Percentiles rank a stretch among this genome's conserved stretches.
These are phyloP conservation scores for Clitopilus passeckerianus DNA, from an alignment of 768 basidiomycete species.

Conservation along the genomic window DNA sequence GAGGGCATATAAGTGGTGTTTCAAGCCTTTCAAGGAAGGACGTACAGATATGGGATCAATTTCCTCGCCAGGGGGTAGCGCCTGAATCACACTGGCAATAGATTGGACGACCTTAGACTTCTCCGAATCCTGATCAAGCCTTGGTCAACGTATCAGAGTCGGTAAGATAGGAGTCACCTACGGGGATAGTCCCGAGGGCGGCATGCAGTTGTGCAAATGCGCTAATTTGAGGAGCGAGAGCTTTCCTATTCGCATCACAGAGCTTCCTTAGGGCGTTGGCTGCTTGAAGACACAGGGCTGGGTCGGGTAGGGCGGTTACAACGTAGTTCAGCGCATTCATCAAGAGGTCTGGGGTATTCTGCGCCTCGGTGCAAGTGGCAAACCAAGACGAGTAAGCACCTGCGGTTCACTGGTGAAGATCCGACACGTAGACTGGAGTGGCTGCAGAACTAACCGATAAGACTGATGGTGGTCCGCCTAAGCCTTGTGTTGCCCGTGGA, in stretches of 20 bases:
- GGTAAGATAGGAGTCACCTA: slow-evolving; percentile 26
- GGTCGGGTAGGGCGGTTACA: slow-evolving; percentile 64
- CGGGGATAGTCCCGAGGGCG: slow-evolving; percentile 67
- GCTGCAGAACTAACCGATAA: slow-evolving; percentile 58
- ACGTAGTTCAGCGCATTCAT: slow-evolving; percentile 67
- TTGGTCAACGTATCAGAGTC: background rate
- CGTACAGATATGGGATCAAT: slow-evolving; percentile 72
- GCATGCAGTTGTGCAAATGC: slow-evolving; percentile 85
- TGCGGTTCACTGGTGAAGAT: slow-evolving; percentile 17
- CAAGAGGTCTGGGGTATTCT: slow-evolving; percentile 38
- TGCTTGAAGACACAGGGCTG: slow-evolving; percentile 59
- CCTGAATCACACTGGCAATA: slow-evolving; percentile 91
- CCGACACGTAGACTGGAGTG: background rate
- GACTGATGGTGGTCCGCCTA: slow-evolving; percentile 64
- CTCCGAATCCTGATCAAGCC: slow-evolving; percentile 60
- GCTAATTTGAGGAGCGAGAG: slow-evolving; percentile 75
- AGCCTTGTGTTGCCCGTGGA: slow-evolving; percentile 59
- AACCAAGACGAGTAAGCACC: slow-evolving; percentile 82
- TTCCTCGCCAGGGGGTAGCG: slow-evolving; percentile 72
- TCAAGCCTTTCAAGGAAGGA: background rate
- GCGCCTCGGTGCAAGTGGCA: slow-evolving; percentile 28
- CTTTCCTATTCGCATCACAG: slow-evolving; percentile 86
- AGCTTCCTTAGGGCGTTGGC: slow-evolving; percentile 81
- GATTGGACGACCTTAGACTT: slow-evolving; percentile 89
- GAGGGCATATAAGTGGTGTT: background rate